Conservation (phyloP, 805 yeast genomes). For the Cyberlindnera americana region DNA sequence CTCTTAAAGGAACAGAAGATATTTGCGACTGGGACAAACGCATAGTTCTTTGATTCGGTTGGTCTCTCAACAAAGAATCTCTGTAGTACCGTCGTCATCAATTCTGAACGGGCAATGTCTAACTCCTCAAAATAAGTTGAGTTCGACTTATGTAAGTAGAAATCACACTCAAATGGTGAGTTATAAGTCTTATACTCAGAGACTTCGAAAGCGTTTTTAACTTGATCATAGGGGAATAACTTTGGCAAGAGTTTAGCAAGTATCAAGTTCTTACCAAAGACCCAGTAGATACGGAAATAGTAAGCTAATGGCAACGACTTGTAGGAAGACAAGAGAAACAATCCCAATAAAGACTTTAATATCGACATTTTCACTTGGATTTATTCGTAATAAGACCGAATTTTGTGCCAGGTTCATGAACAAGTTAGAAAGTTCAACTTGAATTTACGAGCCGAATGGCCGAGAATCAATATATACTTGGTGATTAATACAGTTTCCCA, state of each 20-base stretch:
- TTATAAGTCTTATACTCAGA: slow-evolving; percentile 48
- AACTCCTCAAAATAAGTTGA: slow-evolving; percentile 80
- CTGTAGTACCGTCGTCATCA: slow-evolving; percentile 55
- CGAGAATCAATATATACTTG: background rate
- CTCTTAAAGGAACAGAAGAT: slow-evolving; percentile 63
- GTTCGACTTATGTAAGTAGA: slow-evolving; percentile 84
- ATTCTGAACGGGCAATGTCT: slow-evolving; percentile 71
- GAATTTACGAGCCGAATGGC: too few species aligned
- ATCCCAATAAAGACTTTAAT: slow-evolving; percentile 8
- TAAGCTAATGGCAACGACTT: slow-evolving; percentile 71
- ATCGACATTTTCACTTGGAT: background rate
- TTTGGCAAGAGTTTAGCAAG: slow-evolving; percentile 30
- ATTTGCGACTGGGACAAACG: slow-evolving; percentile 72
- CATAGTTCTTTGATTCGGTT: slow-evolving; percentile 35
- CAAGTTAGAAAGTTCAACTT: too few species aligned
- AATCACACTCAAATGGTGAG: slow-evolving; percentile 78
- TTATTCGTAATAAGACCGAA: too few species aligned
- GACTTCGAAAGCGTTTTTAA: slow-evolving; percentile 38
- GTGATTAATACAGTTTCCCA: background rate
- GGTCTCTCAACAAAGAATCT: slow-evolving; percentile 46
- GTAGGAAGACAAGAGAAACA: slow-evolving; percentile 39
- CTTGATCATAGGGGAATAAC: slow-evolving; percentile 11
- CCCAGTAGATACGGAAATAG: slow-evolving; percentile 55
- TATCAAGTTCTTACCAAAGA: slow-evolving; percentile 39
- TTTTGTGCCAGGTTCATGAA: too few species aligned